Evolutionary conservation across 352 stramenopile genomes (phyloP), one percentile per base, ranked within the genome.

Genomic region (Globisporangium echinulatum): DNA sequence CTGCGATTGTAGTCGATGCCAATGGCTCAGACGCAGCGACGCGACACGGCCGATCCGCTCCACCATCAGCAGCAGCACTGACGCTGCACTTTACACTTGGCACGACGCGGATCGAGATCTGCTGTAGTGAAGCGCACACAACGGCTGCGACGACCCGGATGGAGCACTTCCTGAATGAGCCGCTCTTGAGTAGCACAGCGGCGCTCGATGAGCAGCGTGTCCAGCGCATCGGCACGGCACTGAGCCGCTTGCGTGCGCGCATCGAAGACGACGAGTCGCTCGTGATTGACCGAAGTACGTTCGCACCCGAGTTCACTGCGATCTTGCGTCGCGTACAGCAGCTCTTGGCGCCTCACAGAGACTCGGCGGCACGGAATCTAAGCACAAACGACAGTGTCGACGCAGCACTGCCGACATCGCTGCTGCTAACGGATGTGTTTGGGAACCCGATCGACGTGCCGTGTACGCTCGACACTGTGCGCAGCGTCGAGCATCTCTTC

Each of bases 181-280:
- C 80, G 1, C 61, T 89, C 10, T 59, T 92, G 36, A 90, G 72
- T 36, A 85, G 80, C 49, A 70, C 65, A 8, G 38, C 52, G 48
- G 64, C 70, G 2, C n/a, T 88, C 4, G 48, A 71, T 9, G 69
- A 73, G 13, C 43, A 52, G 7, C 52, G 56, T 13, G 47, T 90
- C 38, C 58, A 62, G 40, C 17, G 49, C 17, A 62, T 88, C 43
- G 66, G 72, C 51, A 33, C 59, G 1, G 50, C 63, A 7, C 56
- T 89, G 42, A 86, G 76, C 17, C 66, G 44, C 0, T 67, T 90
- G 37, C 72, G 80, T 37, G 70, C 71, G 8, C 58, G 82, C 25
- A 85, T 92, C 69, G 80, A 90, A 56, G 77, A 92, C 49, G 70
- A 83, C 51, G 66, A 76, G 8, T 90, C 76, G 13, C 58, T 90